phyloP scores from a whole-genome alignment of 1,284 basidiomycete genomes.

The Rhodotorula sp. region DNA sequence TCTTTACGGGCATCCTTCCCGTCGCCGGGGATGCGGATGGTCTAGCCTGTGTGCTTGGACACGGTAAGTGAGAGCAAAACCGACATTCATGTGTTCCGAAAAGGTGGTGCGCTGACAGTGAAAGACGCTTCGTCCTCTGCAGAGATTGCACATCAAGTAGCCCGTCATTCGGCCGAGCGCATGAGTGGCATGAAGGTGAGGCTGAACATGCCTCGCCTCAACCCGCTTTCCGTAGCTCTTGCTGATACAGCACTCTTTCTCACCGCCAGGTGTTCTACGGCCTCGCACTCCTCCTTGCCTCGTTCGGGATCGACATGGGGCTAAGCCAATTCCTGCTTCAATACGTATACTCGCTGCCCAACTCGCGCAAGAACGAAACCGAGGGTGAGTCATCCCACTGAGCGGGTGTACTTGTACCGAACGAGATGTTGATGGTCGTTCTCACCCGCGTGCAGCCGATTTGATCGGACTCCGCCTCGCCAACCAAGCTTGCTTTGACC shows the following conservation, averaged over 20 bases:
- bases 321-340: conserved; percentile 54
- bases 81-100: too few species aligned
- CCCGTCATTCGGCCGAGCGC: conserved; percentile 70
- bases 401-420: conserved; percentile 65
- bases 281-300: conserved; percentile 57
- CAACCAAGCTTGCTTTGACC: conserved; percentile 71
- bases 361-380: conserved; percentile 73
- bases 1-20: conserved; percentile 83
- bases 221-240: neutral
- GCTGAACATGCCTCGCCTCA: conserved; percentile 10
- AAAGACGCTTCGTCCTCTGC: neutral
- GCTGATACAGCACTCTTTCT: conserved; percentile 45
- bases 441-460: conserved; percentile 21
- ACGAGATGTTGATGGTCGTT: conserved; percentile 57
- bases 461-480: conserved; percentile 46
- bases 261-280: conserved; percentile 62
- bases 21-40: conserved; percentile 70
- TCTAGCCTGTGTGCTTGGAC: conserved; percentile 79
- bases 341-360: conserved; percentile 68
- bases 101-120: too few species aligned
- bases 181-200: conserved; percentile 41
- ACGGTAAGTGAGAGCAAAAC: conserved; percentile 58
- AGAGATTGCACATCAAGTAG: conserved; percentile 87
- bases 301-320: conserved; percentile 62
- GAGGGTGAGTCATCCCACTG: conserved; percentile 60